Conservation (phyloP, 2,329 filamentous ascomycete species). For the Cucurbitaria berberidis region DNA sequence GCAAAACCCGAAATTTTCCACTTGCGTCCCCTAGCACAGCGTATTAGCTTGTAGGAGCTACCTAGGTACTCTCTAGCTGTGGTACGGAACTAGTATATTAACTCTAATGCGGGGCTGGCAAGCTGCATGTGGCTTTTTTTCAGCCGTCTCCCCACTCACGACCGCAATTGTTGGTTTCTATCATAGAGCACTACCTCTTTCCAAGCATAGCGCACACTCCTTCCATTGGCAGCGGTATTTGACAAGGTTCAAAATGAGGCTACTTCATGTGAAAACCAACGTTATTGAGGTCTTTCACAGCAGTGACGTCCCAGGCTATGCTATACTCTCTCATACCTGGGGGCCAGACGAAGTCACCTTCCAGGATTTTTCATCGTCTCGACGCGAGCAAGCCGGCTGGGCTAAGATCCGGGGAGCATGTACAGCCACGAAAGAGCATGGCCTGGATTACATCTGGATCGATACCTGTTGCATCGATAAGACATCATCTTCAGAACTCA, state of each 20-base stretch:
- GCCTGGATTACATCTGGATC: neutral
- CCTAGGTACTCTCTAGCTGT: no score
- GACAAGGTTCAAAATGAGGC: neutral
- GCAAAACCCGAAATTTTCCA: no score
- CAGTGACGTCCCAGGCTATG: neutral
- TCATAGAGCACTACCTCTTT: neutral
- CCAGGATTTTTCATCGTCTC: neutral
- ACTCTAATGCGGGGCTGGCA: no score
- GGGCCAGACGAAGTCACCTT: neutral
- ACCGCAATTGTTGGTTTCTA: no score
- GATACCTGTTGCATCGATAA: neutral
- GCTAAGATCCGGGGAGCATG: neutral
- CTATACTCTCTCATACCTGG: neutral
- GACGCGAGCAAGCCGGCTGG: neutral
- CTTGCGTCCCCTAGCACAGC: neutral
- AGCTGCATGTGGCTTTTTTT: no score
- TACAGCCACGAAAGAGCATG: neutral
- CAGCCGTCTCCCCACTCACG: no score
- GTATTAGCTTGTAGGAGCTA: no score
- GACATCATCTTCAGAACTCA: neutral
- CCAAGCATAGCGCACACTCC: neutral
- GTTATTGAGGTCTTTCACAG: neutral
- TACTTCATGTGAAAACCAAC: neutral
- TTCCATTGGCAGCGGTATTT: neutral
- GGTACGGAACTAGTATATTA: no score